Percentiles rank a stretch among this genome's conserved stretches.
Conservation (phyloP, 495 filamentous ascomycete genomes). For the Hyaloscypha hepaticicola region DNA sequence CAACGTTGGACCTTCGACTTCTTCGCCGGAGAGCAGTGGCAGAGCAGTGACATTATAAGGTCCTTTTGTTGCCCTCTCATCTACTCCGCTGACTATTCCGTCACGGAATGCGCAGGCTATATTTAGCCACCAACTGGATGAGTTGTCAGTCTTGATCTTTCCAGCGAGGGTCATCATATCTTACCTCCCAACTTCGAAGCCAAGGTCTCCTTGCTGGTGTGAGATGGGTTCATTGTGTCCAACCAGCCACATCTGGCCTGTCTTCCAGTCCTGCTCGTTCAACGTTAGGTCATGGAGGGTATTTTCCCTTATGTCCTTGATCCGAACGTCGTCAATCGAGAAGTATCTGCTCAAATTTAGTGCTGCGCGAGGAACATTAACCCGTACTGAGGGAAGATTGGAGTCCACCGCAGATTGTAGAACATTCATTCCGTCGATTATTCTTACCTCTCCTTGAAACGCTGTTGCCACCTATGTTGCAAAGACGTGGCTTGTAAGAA, state of each 20-base stretch:
- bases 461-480: conserved; percentile 37
- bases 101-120: conserved; percentile 47
- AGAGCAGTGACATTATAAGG: conserved; percentile 36
- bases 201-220: conserved; percentile 33
- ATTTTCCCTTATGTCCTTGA: conserved; percentile 34
- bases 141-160: conserved; percentile 8
- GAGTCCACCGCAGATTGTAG: too few species aligned
- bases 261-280: conserved; percentile 22
- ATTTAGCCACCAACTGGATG: conserved; percentile 49
- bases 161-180: not conserved
- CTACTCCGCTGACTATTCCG: conserved; percentile 41
- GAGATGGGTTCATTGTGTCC: conserved; percentile 27
- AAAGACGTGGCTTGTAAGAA: conserved; percentile 22
- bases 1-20: conserved; percentile 33
- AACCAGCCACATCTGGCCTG: conserved; percentile 33
- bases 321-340: conserved; percentile 41
- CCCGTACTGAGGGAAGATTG: not conserved
- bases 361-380: not conserved
- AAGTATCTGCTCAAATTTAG: conserved; percentile 30
- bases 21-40: conserved; percentile 44
- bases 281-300: conserved; percentile 38
- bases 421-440: too few species aligned
- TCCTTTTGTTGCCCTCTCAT: conserved; percentile 39
- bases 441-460: conserved; percentile 32
- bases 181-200: conserved; percentile 24